Conservation (phyloP, 176 grass and related monocot species). For the Chloris gayana region DNA sequence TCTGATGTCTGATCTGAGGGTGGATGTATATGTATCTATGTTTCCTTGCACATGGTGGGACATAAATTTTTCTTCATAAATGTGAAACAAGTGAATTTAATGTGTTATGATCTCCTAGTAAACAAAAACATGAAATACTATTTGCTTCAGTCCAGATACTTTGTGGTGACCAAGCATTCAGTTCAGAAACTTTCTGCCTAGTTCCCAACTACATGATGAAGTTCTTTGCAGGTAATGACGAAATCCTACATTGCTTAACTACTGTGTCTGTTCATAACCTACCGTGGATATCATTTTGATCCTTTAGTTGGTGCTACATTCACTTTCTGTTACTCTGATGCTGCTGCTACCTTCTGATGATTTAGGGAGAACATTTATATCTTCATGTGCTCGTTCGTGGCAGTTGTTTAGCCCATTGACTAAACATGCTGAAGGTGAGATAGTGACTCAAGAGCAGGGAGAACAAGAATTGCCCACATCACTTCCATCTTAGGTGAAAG, state of each 20-base stretch:
- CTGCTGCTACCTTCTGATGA: constrained; percentile 35
- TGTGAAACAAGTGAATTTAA: not conserved
- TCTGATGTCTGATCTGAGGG: not conserved
- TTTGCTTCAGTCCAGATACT: constrained; percentile 28
- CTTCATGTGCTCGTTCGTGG: constrained; percentile 9
- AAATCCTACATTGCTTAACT: constrained; percentile 28
- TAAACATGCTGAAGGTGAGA: constrained; percentile 22
- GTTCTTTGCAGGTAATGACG: constrained; percentile 27
- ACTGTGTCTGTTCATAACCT: constrained; percentile 2
- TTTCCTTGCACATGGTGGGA: not conserved
- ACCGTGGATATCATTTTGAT: not conserved
- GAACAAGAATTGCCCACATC: constrained; percentile 1
- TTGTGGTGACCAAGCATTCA: constrained; percentile 23
- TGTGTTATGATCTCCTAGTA: not conserved
- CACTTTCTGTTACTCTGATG: constrained; percentile 29
- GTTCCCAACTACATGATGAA: not conserved
- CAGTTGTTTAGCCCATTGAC: constrained; percentile 16
- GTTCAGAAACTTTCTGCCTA: constrained; percentile 16
- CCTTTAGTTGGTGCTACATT: constrained; percentile 16
- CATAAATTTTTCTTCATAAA: constrained; percentile 12
- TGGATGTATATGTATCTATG: not conserved
- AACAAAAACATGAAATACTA: not conserved
- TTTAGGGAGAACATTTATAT: not conserved
- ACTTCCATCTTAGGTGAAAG: constrained; percentile 22
- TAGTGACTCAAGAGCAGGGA: not conserved